Conservation (phyloP, 2,329 filamentous ascomycete species). For the Talaromyces sp. region DNA sequence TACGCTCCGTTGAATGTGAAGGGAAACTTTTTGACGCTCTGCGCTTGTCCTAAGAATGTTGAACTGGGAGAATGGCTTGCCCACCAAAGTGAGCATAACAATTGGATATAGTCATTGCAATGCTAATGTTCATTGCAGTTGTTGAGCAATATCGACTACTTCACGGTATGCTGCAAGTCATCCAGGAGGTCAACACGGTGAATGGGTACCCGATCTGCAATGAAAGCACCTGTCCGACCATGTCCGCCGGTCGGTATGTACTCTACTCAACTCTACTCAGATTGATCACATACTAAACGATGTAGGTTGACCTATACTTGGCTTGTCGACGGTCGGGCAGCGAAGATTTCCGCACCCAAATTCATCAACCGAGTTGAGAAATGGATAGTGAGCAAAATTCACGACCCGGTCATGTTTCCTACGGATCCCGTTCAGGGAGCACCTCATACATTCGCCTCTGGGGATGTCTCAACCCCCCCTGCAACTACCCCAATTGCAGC, state of each 20-base stretch:
- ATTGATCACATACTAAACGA: neutral
- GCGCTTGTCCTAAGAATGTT: constrained; percentile 86
- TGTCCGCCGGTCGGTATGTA: constrained; percentile 89
- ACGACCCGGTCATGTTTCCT: constrained; percentile 84
- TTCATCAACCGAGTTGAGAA: constrained; percentile 96
- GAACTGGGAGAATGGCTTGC: constrained; percentile 95
- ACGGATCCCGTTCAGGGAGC: constrained; percentile 69
- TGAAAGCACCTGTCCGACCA: constrained; percentile 75
- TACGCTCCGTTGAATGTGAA: constrained; percentile 82
- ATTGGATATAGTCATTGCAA: neutral
- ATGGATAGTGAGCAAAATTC: constrained; percentile 95
- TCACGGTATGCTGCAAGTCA: constrained; percentile 81
- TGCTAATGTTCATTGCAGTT: constrained; percentile 51
- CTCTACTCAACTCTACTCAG: constrained; percentile 18
- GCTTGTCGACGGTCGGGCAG: constrained; percentile 83
- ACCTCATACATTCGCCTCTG: constrained; percentile 53
- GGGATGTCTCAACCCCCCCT: constrained; percentile 50
- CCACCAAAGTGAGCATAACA: constrained; percentile 68
- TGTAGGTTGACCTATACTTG: constrained; percentile 88
- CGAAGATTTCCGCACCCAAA: constrained; percentile 86
- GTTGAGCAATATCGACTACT: constrained; percentile 89
- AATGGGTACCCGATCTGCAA: constrained; percentile 77
- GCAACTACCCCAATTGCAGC: constrained; percentile 51
- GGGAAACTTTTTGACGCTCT: constrained; percentile 95
- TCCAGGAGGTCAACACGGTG: constrained; percentile 79